Evolutionary conservation across 148 eudicot species (phyloP), one percentile per base, ranked within the genome.

Genomic region (Silene uniflora): DNA sequence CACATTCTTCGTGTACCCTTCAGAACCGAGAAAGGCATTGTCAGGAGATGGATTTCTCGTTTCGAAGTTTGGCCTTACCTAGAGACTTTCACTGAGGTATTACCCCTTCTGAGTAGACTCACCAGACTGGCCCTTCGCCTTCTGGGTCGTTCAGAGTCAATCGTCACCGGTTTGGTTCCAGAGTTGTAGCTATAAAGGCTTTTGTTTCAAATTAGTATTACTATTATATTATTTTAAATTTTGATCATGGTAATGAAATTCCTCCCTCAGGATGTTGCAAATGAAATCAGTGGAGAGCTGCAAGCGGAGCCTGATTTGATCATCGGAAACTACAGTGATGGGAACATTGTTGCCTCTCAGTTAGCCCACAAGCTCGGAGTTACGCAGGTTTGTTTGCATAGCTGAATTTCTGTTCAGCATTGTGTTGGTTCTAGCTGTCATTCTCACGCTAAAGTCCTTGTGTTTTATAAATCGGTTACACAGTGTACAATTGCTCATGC

Each of bases 21-120:
- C 67, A 92, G 98, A 85, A 89, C 90, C 5, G 92, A 95, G 85
- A 87, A 95, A 71, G 98, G 98, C 23, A 89, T 95, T 69, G 89
- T 95, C n/a, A 85, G 97, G 52, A 87, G 80, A 84, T 95, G 98
- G 98, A 95, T 95, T 77, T 95, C 98, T 24, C 86, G 98, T 8
- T 95, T 95, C 21, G 98, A 95, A 83, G 98, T 95, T 62, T 95
- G 98, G 98, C 98, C 98, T 39, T 91, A 95, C 89, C 91, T 95
- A 9, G 98, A 92, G 77, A 95, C 92, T 46, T 95, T 85, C 97
- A 89, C 93, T 32, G 97, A 95, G 93, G 98, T 94, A 75, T 63
- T 29, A 5, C 42, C 22, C 24, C 42, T 35, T 35, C 0, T 56
- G 6, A 39, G 8, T 39, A 7, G 8, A 39, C 46, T 46, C 47